These are phyloP conservation scores for Euphorbia schlechtendalii DNA, from an alignment of 441 rosid species.

Conservation along the genomic window DNA sequence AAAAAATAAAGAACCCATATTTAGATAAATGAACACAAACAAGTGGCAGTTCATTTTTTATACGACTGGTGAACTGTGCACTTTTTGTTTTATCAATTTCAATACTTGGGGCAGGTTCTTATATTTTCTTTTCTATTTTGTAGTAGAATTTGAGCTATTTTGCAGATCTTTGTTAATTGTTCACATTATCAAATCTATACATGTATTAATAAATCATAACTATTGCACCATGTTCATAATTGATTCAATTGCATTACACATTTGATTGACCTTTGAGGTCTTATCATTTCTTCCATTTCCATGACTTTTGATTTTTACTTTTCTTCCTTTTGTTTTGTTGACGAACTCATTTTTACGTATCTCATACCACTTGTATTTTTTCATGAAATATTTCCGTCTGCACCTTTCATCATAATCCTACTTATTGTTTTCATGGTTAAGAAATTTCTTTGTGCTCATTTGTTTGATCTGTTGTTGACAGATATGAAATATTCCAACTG, in stretches of 20 bases:
- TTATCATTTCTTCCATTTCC: not conserved
- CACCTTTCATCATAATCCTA: not conserved
- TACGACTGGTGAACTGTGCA: too few relatives aligned
- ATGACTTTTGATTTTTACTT: not conserved
- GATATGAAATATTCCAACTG: constrained; percentile 98
- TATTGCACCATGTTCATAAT: not conserved
- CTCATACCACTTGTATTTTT: not conserved
- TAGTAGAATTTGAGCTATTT: not conserved
- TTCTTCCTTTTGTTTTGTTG: not conserved
- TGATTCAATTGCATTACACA: not conserved
- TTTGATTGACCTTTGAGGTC: not conserved
- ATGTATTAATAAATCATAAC: not conserved
- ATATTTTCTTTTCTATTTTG: not conserved
- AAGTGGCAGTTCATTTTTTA: too few relatives aligned
- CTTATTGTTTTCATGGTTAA: not conserved
- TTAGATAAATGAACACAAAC: too few relatives aligned
- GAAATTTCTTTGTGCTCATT: not conserved
- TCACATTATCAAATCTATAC: not conserved
- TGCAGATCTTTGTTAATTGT: not conserved
- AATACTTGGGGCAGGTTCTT: too few relatives aligned
- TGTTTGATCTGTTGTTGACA: constrained; percentile 31
- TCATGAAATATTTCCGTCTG: not conserved
- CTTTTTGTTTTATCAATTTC: too few relatives aligned
- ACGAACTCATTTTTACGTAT: not conserved
- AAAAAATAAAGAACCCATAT: not conserved